Conservation (phyloP, 331 rosid genomes). For the Pyracantha coccinea region DNA sequence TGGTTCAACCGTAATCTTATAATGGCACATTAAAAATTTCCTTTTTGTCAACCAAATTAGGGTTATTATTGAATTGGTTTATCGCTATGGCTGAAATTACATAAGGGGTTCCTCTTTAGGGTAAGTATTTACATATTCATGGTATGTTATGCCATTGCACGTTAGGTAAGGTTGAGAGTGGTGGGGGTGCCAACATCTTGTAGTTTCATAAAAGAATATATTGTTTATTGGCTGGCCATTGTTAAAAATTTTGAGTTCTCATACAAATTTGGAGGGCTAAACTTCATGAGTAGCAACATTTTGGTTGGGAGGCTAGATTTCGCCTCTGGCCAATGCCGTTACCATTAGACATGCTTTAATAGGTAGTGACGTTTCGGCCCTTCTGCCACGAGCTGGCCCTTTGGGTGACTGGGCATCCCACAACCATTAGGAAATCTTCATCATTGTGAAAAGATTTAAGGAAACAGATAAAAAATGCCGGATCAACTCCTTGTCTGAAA, state of each 20-base stretch:
- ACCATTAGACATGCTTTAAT: neutral
- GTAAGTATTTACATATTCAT: neutral
- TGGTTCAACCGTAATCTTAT: neutral
- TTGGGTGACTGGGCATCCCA: neutral
- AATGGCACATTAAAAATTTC: neutral
- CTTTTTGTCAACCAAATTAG: neutral
- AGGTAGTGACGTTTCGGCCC: neutral
- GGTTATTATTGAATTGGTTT: neutral
- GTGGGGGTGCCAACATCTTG: neutral
- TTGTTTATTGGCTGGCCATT: no score
- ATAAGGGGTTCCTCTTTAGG: neutral
- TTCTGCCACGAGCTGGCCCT: neutral
- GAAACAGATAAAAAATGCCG: no score
- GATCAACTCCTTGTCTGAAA: neutral
- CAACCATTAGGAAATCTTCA: neutral
- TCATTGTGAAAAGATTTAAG: neutral
- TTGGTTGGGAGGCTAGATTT: no score
- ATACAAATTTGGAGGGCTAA: neutral
- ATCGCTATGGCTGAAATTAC: neutral
- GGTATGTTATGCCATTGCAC: neutral
- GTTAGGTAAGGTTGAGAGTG: neutral
- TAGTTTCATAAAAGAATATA: neutral
- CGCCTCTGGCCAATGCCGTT: no score
- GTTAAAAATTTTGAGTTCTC: neutral
- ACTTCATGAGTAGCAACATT: no score